Percentiles rank a stretch among this genome's conserved stretches.
phyloP scores from a whole-genome alignment of 108 stramenopile genomes.

The Nitzschia sp. region DNA sequence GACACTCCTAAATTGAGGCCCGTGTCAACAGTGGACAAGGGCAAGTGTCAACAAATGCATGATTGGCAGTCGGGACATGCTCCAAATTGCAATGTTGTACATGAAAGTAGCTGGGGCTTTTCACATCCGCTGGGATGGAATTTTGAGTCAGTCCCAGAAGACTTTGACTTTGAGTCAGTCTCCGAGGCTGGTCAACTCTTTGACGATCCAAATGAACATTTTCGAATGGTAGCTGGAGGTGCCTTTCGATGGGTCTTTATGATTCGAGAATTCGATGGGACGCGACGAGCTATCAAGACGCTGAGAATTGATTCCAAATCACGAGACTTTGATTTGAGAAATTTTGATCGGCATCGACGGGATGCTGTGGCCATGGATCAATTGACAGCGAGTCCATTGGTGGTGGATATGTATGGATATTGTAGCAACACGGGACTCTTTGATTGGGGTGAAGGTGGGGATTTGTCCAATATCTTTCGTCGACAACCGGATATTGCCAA shows the following conservation, averaged over 20 bases:
- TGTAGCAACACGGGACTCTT: constrained; percentile 70
- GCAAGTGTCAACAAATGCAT: constrained; percentile 45
- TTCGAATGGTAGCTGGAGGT: constrained; percentile 33
- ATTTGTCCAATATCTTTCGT: constrained; percentile 45
- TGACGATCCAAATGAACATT: constrained; percentile 14
- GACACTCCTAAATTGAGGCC: neutral
- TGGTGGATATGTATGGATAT: constrained; percentile 71
- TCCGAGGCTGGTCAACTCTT: neutral
- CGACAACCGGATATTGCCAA: constrained; percentile 25
- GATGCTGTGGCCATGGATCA: constrained; percentile 67
- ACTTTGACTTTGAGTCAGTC: neutral
- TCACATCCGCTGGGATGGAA: constrained; percentile 1
- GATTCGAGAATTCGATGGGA: constrained; percentile 42
- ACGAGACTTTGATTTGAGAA: constrained; percentile 62
- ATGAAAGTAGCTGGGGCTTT: constrained; percentile 49
- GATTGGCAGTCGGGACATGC: constrained; percentile 59
- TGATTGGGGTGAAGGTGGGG: constrained; percentile 68
- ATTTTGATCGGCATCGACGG: constrained; percentile 76
- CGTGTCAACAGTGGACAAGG: constrained; percentile 46
- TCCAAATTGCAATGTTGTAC: constrained; percentile 67
- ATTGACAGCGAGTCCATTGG: constrained; percentile 49
- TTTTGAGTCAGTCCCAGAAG: neutral
- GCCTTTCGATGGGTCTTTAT: constrained; percentile 54
- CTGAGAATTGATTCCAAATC: constrained; percentile 34
- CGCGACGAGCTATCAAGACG: constrained; percentile 59